Evolutionary conservation across 2,329 filamentous ascomycete species (phyloP), one percentile per base, ranked within the genome.

Genomic region (Pseudogymnoascus sp.): DNA sequence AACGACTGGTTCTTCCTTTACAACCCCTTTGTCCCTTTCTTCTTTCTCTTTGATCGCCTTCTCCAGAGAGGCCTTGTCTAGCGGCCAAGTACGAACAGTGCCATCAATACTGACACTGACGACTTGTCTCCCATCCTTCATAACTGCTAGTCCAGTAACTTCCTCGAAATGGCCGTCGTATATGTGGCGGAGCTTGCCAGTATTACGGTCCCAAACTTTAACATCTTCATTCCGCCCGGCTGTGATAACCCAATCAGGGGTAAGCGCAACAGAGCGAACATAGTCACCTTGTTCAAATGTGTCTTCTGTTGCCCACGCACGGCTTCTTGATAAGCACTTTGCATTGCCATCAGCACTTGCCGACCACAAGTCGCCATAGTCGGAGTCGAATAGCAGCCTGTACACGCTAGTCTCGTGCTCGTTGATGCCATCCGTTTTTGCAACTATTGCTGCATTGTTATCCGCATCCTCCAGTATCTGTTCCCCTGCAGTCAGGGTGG

Each of bases 331-430:
- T 7, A 97, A 80, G 67, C 90, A 92, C 73, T 93, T 94, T 1
- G 86, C 86, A 0, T 88, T 92, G 67, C 91, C 94, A 73, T 99
- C 94, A 4, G 91, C 92, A 63, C 91, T 96, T 5, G 92, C 89
- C 6, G 93, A 97, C 92, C 92, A 97, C 11, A 97, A 76, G 5
- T 85, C 84, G 35, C 75, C 76, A 5, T 78, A 76, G 13, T 73
- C 71, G 54, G 85, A 83, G 65, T 92, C 88, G 68, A 96, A 96
- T 17, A 83, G 77, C 11, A 97, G 76, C 66, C 83, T 86, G 74
- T 96, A 95, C 8, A 99, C 85, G 66, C 89, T 94, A 0, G 94
- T 99, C 67, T 97, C 91, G 73, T 99, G 94, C 64, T 87, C 87
- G 54, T 88, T 75, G 59, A 97, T 86, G 63, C 72, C 15, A 73